Evolutionary conservation across 495 filamentous ascomycete species (phyloP).

Genomic region (Durotheca rogersii): DNA sequence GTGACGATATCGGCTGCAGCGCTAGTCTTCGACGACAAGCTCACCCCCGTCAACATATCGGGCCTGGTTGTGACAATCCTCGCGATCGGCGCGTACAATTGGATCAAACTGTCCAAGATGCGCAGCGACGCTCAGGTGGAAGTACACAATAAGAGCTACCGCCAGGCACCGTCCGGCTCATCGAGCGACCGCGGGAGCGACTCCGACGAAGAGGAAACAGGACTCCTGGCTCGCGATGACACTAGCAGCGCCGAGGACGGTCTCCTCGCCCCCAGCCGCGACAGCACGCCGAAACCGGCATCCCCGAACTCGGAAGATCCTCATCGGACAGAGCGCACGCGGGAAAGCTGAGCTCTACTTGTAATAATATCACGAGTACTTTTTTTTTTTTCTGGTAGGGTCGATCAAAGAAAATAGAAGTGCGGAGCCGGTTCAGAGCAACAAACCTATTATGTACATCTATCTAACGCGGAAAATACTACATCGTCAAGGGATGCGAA

Average conservation of each 20-base stretch:
- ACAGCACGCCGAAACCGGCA: constrained; percentile 34
- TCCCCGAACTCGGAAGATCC: constrained; percentile 27
- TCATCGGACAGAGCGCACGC: constrained; percentile 30
- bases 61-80: constrained; percentile 85
- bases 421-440: constrained; percentile 1
- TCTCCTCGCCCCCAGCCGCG: constrained; percentile 35
- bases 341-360: constrained; percentile 24
- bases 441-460: no score
- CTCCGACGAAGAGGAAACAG: constrained; percentile 35
- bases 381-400: constrained; percentile 28
- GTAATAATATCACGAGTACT: background rate
- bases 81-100: constrained; percentile 90
- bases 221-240: constrained; percentile 35
- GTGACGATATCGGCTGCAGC: constrained; percentile 91
- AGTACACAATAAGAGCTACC: constrained; percentile 37
- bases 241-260: constrained; percentile 33
- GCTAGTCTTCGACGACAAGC: constrained; percentile 81
- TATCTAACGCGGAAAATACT: background rate
- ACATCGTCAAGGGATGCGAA: background rate
- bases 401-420: constrained; percentile 11
- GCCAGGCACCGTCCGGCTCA: constrained; percentile 28
- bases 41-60: constrained; percentile 85
- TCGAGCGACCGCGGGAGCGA: constrained; percentile 32
- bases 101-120: constrained; percentile 91
- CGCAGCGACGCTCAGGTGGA: constrained; percentile 62